Percentiles rank a stretch among this genome's conserved stretches.
Conservation (phyloP, 371 early-diverging fungal genomes). For the Smittium mucronatum region DNA sequence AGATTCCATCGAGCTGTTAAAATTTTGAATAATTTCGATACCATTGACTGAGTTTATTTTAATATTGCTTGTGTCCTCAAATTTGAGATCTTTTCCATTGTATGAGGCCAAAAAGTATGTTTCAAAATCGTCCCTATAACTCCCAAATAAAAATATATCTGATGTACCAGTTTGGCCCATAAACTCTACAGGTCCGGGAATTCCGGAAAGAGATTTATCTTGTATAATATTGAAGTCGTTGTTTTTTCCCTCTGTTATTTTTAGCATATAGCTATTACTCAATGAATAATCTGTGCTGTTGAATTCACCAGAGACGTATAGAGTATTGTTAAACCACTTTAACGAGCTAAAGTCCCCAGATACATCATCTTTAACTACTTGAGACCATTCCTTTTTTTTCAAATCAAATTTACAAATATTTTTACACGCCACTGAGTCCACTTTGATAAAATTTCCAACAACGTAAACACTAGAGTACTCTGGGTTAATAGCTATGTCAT, state of each 20-base stretch:
- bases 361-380: background rate
- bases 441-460: background rate
- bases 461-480: background rate
- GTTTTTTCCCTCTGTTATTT: background rate
- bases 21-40: background rate
- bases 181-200: background rate
- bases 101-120: background rate
- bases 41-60: background rate
- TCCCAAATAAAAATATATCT: background rate
- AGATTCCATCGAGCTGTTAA: background rate
- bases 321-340: background rate
- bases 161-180: background rate
- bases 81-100: background rate
- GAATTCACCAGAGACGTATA: background rate
- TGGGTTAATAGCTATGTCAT: background rate
- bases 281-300: background rate
- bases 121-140: background rate
- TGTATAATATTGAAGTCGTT: background rate
- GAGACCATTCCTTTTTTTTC: background rate
- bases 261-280: background rate
- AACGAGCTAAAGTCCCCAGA: background rate
- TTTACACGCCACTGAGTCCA: background rate
- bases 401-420: background rate
- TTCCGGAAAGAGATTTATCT: background rate
- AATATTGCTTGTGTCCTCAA: background rate